These are phyloP conservation scores for Pelargonium citronellum DNA, from an alignment of 441 rosid genomes.

Conservation along the genomic window DNA sequence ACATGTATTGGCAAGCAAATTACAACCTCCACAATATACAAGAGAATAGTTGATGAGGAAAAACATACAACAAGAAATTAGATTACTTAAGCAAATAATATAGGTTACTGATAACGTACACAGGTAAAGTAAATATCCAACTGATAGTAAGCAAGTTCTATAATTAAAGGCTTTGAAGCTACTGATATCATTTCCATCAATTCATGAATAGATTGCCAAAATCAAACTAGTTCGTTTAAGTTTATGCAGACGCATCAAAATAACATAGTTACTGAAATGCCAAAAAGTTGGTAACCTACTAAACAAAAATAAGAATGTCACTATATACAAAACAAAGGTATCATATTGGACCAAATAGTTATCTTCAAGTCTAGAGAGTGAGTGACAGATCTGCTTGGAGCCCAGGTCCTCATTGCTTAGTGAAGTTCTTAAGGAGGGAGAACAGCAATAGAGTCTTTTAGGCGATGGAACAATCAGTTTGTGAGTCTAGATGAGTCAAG, in stretches of 20 bases:
- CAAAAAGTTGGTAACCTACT: no score
- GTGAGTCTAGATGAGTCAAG: neutral
- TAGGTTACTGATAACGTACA: neutral
- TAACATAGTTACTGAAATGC: no score
- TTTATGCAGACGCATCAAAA: no score
- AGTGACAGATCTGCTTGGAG: neutral
- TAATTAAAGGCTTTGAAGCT: no score
- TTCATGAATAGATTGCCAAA: no score
- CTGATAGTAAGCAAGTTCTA: no score
- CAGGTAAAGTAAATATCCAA: neutral
- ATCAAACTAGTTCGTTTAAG: no score
- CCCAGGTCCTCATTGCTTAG: neutral
- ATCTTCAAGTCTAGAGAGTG: neutral
- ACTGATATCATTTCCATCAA: no score
- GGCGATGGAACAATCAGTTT: neutral
- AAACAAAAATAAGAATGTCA: no score
- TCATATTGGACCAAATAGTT: no score
- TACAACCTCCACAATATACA: neutral
- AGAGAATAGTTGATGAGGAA: neutral
- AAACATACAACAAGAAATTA: neutral
- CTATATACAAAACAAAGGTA: no score
- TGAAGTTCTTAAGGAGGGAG: neutral
- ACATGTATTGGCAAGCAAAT: conserved; percentile 8
- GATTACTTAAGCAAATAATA: neutral
- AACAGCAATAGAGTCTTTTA: neutral